Conservation (phyloP, 2,329 filamentous ascomycete species). For the Ophiocordyceps camponoti-rufipedis region DNA sequence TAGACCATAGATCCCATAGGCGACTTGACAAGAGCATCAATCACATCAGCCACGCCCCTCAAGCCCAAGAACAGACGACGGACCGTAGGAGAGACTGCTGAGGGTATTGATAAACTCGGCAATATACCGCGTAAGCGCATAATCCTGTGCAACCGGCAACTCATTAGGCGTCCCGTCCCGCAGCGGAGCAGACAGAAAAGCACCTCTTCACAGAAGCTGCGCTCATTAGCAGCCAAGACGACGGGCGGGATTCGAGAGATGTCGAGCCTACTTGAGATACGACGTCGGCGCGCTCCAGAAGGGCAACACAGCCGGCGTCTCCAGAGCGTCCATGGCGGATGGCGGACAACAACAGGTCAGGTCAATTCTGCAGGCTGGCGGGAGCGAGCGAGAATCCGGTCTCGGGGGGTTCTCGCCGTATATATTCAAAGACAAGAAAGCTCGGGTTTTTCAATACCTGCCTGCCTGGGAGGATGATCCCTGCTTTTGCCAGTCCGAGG, state of each 20-base stretch:
- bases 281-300: constrained; percentile 15
- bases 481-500: not conserved
- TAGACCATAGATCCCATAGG: constrained; percentile 20
- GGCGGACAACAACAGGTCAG: too few relatives aligned
- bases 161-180: not conserved
- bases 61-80: constrained; percentile 1
- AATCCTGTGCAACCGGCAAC: constrained; percentile 9
- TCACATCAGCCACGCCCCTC: too few relatives aligned
- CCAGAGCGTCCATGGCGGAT: not conserved
- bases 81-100: constrained; percentile 19
- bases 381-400: not conserved
- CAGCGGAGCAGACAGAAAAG: not conserved
- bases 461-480: not conserved
- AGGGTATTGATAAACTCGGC: constrained; percentile 26
- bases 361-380: not conserved
- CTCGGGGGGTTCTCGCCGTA: not conserved
- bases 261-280: constrained; percentile 14
- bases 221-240: not conserved
- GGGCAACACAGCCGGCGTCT: constrained; percentile 1
- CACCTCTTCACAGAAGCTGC: constrained; percentile 14
- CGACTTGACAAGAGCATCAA: constrained; percentile 7
- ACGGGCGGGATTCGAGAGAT: too few relatives aligned
- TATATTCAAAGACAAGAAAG: not conserved
- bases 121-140: constrained; percentile 21
- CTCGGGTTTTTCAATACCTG: too few relatives aligned